These are phyloP conservation scores for Pseudonectria foliicola DNA, from an alignment of 2,329 filamentous ascomycete species.

Conservation along the genomic window DNA sequence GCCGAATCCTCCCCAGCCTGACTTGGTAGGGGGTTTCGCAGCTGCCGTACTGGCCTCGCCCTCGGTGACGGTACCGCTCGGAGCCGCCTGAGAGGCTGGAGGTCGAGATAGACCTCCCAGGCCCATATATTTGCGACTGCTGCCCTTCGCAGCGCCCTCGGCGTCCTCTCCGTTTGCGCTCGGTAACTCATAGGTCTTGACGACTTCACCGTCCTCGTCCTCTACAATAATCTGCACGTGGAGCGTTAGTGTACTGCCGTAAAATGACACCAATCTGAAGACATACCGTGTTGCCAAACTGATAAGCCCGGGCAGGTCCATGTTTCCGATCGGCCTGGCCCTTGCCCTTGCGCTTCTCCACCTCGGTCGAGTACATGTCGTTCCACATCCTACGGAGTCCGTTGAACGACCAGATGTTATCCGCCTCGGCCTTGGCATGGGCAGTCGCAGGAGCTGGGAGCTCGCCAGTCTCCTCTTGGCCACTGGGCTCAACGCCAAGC, in stretches of 20 bases:
- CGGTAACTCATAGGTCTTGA: slow-evolving; percentile 75
- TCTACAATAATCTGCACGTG: slow-evolving; percentile 67
- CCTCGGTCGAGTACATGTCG: slow-evolving; percentile 51
- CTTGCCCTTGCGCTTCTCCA: slow-evolving; percentile 56
- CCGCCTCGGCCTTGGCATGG: slow-evolving; percentile 9
- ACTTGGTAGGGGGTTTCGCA: slow-evolving; percentile 33
- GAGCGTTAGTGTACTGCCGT: slow-evolving; percentile 20
- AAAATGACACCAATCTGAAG: neutral
- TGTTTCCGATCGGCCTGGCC: slow-evolving; percentile 52
- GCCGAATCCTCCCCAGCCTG: slow-evolving; percentile 45
- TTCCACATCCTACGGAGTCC: slow-evolving; percentile 44
- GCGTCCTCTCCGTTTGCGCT: slow-evolving; percentile 33
- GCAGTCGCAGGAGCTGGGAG: slow-evolving; percentile 15
- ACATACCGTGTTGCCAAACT: slow-evolving; percentile 71
- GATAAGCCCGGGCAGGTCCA: slow-evolving; percentile 74
- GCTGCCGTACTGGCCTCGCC: slow-evolving; percentile 26
- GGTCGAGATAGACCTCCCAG: slow-evolving; percentile 39
- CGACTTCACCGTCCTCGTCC: slow-evolving; percentile 77
- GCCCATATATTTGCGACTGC: slow-evolving; percentile 48
- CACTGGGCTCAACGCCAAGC: slow-evolving; percentile 49
- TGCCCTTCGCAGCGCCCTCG: slow-evolving; percentile 33
- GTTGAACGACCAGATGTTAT: slow-evolving; percentile 27
- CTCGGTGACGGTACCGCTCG: slow-evolving; percentile 20
- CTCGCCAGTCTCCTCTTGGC: slow-evolving; percentile 8
- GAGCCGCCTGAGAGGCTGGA: slow-evolving; percentile 28